phyloP scores from a whole-genome alignment of 2,329 filamentous ascomycete genomes.

The Cladosporium sp. region DNA sequence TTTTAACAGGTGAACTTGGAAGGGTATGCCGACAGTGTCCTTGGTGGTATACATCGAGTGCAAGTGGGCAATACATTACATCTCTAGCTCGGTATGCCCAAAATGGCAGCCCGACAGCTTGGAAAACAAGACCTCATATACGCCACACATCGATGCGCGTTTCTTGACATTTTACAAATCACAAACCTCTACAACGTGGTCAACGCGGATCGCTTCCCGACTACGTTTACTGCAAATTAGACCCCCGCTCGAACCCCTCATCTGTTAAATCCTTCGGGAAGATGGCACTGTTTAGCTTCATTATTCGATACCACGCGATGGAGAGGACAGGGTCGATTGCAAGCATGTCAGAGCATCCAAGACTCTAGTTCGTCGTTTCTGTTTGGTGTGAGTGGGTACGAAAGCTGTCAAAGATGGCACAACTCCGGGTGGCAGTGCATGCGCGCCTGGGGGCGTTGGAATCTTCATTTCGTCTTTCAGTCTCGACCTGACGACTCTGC shows the following conservation, averaged over 20 bases:
- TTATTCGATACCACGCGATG: background rate
- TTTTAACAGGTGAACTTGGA: no score
- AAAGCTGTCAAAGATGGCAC: background rate
- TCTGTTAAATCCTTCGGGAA: background rate
- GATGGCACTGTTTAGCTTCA: background rate
- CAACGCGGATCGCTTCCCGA: background rate
- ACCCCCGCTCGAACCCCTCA: background rate
- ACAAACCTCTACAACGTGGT: background rate
- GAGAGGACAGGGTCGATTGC: background rate
- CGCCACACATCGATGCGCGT: background rate
- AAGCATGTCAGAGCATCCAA: background rate
- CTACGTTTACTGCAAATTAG: background rate
- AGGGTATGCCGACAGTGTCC: no score
- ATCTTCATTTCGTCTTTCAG: background rate
- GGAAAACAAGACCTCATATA: background rate
- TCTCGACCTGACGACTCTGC: background rate
- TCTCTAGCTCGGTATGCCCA: background rate
- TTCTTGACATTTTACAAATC: background rate
- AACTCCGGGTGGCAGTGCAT: background rate
- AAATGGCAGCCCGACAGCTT: background rate
- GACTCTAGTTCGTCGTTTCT: background rate
- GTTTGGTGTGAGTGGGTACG: background rate
- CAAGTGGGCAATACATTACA: background rate
- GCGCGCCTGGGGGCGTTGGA: background rate
- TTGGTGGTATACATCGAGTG: background rate